Evolutionary conservation across 2,329 filamentous ascomycete species (phyloP), one percentile per base, ranked within the genome.

Genomic region (Rhynchosporium graminicola): DNA sequence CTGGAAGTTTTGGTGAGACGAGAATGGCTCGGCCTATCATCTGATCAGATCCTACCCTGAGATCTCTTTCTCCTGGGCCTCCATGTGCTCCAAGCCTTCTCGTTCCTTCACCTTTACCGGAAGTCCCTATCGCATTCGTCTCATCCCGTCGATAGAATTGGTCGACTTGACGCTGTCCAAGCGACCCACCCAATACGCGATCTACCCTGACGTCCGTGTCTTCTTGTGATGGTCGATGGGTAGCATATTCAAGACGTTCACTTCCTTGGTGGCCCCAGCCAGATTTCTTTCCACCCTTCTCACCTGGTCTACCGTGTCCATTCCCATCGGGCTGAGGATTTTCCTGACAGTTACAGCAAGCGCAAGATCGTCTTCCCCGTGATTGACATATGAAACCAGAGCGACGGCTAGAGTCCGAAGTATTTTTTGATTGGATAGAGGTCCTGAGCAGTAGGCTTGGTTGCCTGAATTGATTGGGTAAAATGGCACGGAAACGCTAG

Each of bases 241-340:
- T 51, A 55, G 65, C 60, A 57, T 51, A 40, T 58, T 63, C 52
- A 57, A 60, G 46, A 43, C 61, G 55, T 42, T 58, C 51, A 31
- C 42, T 52, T 26, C 59, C 59, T 13, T 57, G 40, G 13, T 52
- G 50, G 4, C 52, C 59, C 59, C 59, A 60, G 6, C 59, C 59
- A 55, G 47, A 47, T n/a, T 38, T 60, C 29, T 48, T 47, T 45
- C 43, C 59, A 46, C 40, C 46, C 40, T 36, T 58, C 10, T 52
- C 43, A 59, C 57, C 50, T 31, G 55, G 50, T 56, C 43, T 45
- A 33, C 26, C 52, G 9, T 43, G 51, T 8, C 40, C 29, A 29
- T 36, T 59, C 7, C 29, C 26, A 40, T 36, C 57, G 29, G 36
- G 57, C 43, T 36, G 33, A 4, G 26, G 20, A 31, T 51, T 28